Conservation (phyloP, 768 basidiomycete species). For the Tylopilus sp. region DNA sequence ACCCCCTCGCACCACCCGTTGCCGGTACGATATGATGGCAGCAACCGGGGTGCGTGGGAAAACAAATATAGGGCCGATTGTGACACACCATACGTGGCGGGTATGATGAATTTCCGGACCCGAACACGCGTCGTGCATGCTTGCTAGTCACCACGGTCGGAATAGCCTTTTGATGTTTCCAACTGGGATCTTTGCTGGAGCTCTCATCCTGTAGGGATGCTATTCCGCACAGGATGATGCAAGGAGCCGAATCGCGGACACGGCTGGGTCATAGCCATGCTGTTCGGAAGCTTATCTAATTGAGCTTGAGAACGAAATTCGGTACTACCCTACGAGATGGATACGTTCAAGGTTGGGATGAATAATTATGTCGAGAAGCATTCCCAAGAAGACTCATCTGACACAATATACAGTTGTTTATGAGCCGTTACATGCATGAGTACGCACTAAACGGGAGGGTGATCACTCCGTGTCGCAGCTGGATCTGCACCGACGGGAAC, state of each 20-base stretch:
- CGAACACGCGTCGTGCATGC: slow-evolving; percentile 7
- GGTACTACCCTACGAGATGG: slow-evolving; percentile 8
- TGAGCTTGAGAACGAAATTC: slow-evolving; percentile 17
- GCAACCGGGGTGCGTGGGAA: slow-evolving; percentile 3
- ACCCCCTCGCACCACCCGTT: neutral
- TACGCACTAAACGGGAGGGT: slow-evolving; percentile 13
- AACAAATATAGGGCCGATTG: slow-evolving; percentile 5
- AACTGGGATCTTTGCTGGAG: neutral
- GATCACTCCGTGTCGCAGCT: slow-evolving; percentile 26
- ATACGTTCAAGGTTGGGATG: slow-evolving; percentile 21
- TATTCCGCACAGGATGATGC: slow-evolving; percentile 16
- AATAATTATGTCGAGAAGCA: slow-evolving; percentile 17
- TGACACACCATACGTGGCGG: slow-evolving; percentile 10
- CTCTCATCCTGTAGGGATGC: slow-evolving; percentile 6
- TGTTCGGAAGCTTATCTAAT: slow-evolving; percentile 34
- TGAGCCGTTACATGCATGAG: neutral
- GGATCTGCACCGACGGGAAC: slow-evolving; percentile 27
- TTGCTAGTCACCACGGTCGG: neutral
- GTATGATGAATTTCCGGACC: slow-evolving; percentile 17
- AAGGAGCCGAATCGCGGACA: slow-evolving; percentile 13
- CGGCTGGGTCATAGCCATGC: slow-evolving; percentile 17
- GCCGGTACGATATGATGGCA: slow-evolving; percentile 1
- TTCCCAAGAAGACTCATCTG: slow-evolving; percentile 15
- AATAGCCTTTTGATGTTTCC: slow-evolving; percentile 1
- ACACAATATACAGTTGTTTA: slow-evolving; percentile 12